Evolutionary conservation across 768 basidiomycete species (phyloP).

Genomic region (Lentinula raphanica): DNA sequence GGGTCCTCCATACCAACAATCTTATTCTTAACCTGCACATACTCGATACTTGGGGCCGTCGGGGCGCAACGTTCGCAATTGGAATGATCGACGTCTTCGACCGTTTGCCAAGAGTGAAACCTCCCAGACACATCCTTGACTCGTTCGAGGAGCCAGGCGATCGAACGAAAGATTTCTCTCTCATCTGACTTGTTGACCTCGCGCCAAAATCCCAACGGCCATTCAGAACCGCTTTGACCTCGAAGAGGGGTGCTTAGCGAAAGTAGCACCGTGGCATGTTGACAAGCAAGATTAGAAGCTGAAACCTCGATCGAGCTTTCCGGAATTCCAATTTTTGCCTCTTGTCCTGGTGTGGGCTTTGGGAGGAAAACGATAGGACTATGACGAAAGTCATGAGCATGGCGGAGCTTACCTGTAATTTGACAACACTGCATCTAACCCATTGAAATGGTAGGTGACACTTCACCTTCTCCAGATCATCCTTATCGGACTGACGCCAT

Average conservation of each 20-base stretch:
- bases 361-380: conserved; percentile 4
- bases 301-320: conserved; percentile 43
- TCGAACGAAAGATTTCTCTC: conserved; percentile 68
- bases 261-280: conserved; percentile 71
- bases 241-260: conserved; percentile 70
- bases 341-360: conserved; percentile 48
- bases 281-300: conserved; percentile 58
- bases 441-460: conserved; percentile 65
- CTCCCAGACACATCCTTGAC: conserved; percentile 68
- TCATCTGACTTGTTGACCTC: conserved; percentile 88
- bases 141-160: conserved; percentile 87
- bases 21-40: conserved; percentile 57
- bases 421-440: conserved; percentile 44
- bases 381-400: conserved; percentile 6
- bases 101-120: conserved; percentile 62
- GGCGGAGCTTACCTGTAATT: conserved; percentile 44
- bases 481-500: conserved; percentile 69
- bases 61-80: conserved; percentile 84
- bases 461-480: conserved; percentile 42
- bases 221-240: conserved; percentile 68
- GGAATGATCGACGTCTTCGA: conserved; percentile 38
- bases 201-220: conserved; percentile 69
- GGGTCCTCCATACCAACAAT: conserved; percentile 76
- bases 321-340: conserved; percentile 68
- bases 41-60: conserved; percentile 64